Evolutionary conservation across 371 early-diverging fungal species (phyloP), one percentile per base, ranked within the genome.

Genomic region (Actinomucor elegans): DNA sequence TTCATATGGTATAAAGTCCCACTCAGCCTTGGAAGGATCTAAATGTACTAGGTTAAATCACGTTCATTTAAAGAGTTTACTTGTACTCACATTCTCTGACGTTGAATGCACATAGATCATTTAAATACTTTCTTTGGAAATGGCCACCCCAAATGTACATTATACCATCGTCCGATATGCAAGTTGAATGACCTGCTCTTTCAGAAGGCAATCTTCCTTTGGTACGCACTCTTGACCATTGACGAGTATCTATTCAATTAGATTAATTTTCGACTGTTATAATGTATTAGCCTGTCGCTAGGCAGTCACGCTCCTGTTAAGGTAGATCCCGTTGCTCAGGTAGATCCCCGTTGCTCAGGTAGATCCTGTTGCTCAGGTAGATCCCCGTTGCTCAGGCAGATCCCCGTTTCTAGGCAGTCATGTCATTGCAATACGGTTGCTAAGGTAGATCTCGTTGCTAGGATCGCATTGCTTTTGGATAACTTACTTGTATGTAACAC

Each of bases 111-210:
- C 70, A 67, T 31, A 88, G 67, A 49, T 88, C 88, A 44, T 81
- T 80, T 52, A 87, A 46, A 38, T 78, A 86, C 55, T 78, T 73
- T 10, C 83, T 72, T 17, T 81, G 73, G 23, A 58, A 57, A 7
- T 78, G 81, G 0, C 88, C 88, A 27, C 88, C 86, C 61, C 80
- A 80, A 46, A 88, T 63, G 35, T 78, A 85, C 62, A 87, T 76
- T 20, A 53, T 49, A 18, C 75, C 80, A 31, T 82, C 77, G 3
- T 80, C 79, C 18, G 83, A 69, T 9, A 78, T 66, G 28, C 74
- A 77, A 3, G 77, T 73, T 5, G 85, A 68, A 62, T 87, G 88
- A 12, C 83, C 84, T 57, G 77, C 73, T 57, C 88, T 81, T 18
- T 80, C 85, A 15, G 65, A 51, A 12, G 84, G 81, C 33, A 71